Base-by-base conservation (phyloP, 306 rosid genomes). In the Fagus sylvatica region DNA sequence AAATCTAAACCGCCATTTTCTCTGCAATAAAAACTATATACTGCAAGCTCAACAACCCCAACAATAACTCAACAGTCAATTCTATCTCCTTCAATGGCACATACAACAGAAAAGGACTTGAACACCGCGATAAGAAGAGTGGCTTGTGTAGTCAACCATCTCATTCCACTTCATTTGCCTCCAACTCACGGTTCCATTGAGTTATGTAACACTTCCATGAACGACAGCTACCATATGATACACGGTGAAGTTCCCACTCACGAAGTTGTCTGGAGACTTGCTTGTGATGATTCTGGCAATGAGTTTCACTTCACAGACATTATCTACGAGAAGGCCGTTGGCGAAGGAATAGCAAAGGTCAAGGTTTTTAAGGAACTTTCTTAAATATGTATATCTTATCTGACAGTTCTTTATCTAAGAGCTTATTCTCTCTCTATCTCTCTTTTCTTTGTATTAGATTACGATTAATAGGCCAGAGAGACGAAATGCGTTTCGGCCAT, bases 321-420 rank as follows among this genome's bases (percentile, higher is more conserved):
- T 46, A 3, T 90, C 3, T 94, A 94, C 70, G 90, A 94, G 87
- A 92, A 92, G 55, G 88, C 97, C 19, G 87, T 70, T 36, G 96
- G 88, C 10, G 98, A 94, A 85, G 98, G 84, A 69, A 90, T 94
- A 4, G 96, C 97, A 4, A 94, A 90, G 96, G 98, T 90, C 32
- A 22, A 2, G 1, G 36, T 33, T 32, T 65, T 75, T 4, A 53
- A 11, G 28, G 46, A 30, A 19, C 67, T 60, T 32, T 7, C 30
- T 19, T 19, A n/a, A 15, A 53, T 13, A 4, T 5, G 0, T 22
- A 22, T 22, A 22, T 22, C 28, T 22, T 22, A 22, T 22, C 28
- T 22, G 28, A 22, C 28, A 22, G 28, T 22, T 22, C 28, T 22
- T 22, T 22, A 22, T 22, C 28, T 22, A 22, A 22, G 28, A 22